A percentile compares a stretch with the other conserved stretches of the same genome.
Evolutionary conservation across 2,329 filamentous ascomycete genomes (phyloP).

Genomic region (Ilyonectria mors-panacis): DNA sequence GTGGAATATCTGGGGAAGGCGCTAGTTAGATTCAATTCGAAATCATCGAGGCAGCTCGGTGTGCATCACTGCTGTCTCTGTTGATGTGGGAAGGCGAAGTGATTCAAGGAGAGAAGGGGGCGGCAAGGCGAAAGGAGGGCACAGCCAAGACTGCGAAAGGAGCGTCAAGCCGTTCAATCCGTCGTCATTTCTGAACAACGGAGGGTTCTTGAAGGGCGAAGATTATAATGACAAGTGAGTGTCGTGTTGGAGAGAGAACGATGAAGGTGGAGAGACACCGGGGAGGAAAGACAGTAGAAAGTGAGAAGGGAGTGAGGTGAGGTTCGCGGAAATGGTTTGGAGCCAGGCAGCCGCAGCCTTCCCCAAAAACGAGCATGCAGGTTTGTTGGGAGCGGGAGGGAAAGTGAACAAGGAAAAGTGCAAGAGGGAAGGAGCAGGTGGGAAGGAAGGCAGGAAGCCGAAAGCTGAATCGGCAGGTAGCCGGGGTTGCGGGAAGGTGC

Average conservation of each 20-base stretch:
- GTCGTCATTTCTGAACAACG: conserved; percentile 30
- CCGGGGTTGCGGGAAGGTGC: neutral
- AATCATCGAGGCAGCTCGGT: conserved; percentile 29
- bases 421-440: neutral
- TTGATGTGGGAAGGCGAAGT: conserved; percentile 21
- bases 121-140: conserved; percentile 17
- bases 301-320: conserved; percentile 9
- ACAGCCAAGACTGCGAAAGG: conserved; percentile 30
- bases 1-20: conserved; percentile 48
- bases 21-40: conserved; percentile 47
- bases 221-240: conserved; percentile 15
- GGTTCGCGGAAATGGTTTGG: neutral
- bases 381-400: neutral
- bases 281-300: conserved; percentile 11
- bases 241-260: conserved; percentile 24
- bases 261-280: conserved; percentile 6
- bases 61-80: conserved; percentile 23
- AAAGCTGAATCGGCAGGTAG: neutral
- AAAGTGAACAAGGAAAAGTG: neutral
- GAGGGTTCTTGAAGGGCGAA: conserved; percentile 18
- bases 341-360: conserved; percentile 4
- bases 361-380: neutral
- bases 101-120: conserved; percentile 28
- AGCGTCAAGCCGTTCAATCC: conserved; percentile 33
- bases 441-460: conserved; percentile 4